Evolutionary conservation across 2,329 filamentous ascomycete species (phyloP).

Genomic region (Dactylonectria macrodidyma): DNA sequence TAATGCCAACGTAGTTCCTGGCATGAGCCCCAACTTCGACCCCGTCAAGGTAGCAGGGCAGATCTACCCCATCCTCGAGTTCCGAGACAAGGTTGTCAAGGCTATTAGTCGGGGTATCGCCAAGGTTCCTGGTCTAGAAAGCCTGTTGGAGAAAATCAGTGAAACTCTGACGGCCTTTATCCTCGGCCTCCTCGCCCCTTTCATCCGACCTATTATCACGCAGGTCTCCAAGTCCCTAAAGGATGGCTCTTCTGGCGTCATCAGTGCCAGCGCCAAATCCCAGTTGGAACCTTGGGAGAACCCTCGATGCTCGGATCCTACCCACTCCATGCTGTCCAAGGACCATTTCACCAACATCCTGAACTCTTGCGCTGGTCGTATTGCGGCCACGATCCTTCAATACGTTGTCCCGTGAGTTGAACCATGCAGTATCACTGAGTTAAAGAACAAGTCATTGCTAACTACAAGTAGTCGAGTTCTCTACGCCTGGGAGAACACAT

Average conservation of each 20-base stretch:
- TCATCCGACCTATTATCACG: constrained; percentile 91
- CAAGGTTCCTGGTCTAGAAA: constrained; percentile 92
- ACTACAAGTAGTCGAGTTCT: constrained; percentile 74
- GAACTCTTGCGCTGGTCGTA: constrained; percentile 82
- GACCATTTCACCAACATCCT: constrained; percentile 87
- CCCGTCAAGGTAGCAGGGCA: constrained; percentile 81
- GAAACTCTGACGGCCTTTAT: constrained; percentile 95
- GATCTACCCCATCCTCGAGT: constrained; percentile 95
- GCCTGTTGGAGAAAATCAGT: constrained; percentile 92
- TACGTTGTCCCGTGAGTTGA: constrained; percentile 82
- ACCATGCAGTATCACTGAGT: not conserved
- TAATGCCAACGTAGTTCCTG: constrained; percentile 75
- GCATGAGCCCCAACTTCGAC: constrained; percentile 83
- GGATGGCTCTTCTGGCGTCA: constrained; percentile 82
- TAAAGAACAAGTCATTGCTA: constrained; percentile 12
- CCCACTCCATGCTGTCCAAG: constrained; percentile 87
- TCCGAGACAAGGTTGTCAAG: constrained; percentile 94
- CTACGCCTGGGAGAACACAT: constrained; percentile 93
- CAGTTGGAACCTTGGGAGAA: constrained; percentile 88
- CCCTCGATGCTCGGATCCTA: constrained; percentile 81
- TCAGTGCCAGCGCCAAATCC: constrained; percentile 77
- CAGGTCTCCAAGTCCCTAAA: constrained; percentile 89
- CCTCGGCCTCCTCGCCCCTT: constrained; percentile 90
- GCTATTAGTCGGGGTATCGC: constrained; percentile 87
- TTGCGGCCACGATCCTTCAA: constrained; percentile 83